Conservation (phyloP, 805 yeast species). For the Saturnispora halmiae region DNA sequence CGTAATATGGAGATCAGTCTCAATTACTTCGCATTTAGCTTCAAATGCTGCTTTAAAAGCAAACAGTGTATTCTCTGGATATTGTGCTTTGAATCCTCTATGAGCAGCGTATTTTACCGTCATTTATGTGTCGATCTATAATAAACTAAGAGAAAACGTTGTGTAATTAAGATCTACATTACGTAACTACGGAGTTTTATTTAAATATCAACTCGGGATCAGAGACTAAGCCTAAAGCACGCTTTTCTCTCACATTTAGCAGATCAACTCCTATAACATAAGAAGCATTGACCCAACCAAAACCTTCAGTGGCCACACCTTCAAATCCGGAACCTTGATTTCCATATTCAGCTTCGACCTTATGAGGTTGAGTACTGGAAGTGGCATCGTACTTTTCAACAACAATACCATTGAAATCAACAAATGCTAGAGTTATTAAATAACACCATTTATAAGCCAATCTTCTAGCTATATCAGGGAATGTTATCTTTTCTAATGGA, state of each 20-base stretch:
- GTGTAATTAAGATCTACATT: neutral
- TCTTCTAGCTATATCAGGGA: constrained; percentile 49
- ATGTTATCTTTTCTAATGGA: constrained; percentile 9
- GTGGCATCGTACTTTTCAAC: constrained; percentile 94
- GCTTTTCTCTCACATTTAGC: constrained; percentile 53
- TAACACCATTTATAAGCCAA: constrained; percentile 82
- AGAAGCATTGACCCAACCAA: constrained; percentile 96
- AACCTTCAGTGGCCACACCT: constrained; percentile 93
- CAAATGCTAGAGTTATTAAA: constrained; percentile 82
- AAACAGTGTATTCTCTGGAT: constrained; percentile 31
- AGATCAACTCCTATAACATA: constrained; percentile 63
- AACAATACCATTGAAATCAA: constrained; percentile 87
- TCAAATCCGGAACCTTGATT: constrained; percentile 90
- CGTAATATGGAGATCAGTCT: constrained; percentile 32
- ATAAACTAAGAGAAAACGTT: neutral
- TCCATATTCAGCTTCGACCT: constrained; percentile 93
- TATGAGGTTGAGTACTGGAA: constrained; percentile 72
- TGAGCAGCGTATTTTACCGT: constrained; percentile 5
- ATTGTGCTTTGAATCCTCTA: constrained; percentile 20
- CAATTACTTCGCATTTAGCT: constrained; percentile 29
- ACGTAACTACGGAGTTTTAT: neutral
- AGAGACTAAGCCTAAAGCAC: constrained; percentile 74
- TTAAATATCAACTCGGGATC: constrained; percentile 39
- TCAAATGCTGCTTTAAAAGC: constrained; percentile 30
- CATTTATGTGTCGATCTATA: neutral